These are phyloP conservation scores for Candida chilensis DNA, from an alignment of 805 yeast genomes.

Conservation along the genomic window DNA sequence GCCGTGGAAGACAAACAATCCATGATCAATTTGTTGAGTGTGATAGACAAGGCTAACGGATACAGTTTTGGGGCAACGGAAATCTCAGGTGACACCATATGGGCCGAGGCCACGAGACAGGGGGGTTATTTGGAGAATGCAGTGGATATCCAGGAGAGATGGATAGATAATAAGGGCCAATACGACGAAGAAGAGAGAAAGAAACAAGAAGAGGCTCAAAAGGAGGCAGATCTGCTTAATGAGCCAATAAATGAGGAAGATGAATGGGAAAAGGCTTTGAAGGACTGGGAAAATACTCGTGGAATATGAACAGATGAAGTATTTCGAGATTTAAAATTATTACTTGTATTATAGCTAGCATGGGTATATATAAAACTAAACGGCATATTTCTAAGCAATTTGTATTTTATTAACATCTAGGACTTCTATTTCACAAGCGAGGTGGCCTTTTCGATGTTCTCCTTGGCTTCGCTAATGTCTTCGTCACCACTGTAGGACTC, in stretches of 20 bases:
- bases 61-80: slow-evolving; percentile 90
- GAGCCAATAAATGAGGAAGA: slow-evolving; percentile 48
- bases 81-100: slow-evolving; percentile 91
- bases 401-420: no score
- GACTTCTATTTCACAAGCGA: no score
- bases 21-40: slow-evolving; percentile 74
- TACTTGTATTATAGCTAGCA: no score
- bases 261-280: slow-evolving; percentile 61
- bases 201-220: slow-evolving; percentile 36
- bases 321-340: no score
- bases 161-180: slow-evolving; percentile 78
- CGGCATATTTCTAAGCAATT: no score
- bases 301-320: no score
- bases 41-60: slow-evolving; percentile 88
- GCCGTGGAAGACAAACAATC: slow-evolving; percentile 87
- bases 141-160: slow-evolving; percentile 84
- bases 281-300: no score
- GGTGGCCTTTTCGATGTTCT: slow-evolving; percentile 6
- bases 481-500: slow-evolving; percentile 22
- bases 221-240: slow-evolving; percentile 27
- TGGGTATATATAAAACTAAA: no score
- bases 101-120: slow-evolving; percentile 94
- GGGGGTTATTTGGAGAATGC: slow-evolving; percentile 47
- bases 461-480: slow-evolving; percentile 16
- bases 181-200: slow-evolving; percentile 49